Evolutionary conservation across 1,139 yeast genomes (phyloP).

Genomic region (Arxiozyma bovina): DNA sequence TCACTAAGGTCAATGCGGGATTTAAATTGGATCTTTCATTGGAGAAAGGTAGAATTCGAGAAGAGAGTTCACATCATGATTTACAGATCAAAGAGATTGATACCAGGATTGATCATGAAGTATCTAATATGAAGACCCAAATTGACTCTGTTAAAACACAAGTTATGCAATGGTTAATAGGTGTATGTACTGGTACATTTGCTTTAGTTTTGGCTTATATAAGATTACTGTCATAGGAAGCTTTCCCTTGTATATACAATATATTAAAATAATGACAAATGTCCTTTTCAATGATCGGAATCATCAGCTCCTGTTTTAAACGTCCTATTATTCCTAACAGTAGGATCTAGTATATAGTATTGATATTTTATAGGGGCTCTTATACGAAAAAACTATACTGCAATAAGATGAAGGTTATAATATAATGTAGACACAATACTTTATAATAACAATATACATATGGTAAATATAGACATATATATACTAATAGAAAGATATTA

Average conservation of each 20-base stretch:
- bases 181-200: slow-evolving; percentile 96
- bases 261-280: too few species aligned
- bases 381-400: too few species aligned
- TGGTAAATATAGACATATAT: background rate
- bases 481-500: too few species aligned
- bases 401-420: background rate
- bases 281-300: background rate
- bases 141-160: slow-evolving; percentile 91
- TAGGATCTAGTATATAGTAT: background rate
- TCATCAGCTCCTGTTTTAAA: background rate
- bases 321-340: too few species aligned
- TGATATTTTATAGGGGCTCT: background rate
- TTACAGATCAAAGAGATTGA: slow-evolving; percentile 90
- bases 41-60: slow-evolving; percentile 92
- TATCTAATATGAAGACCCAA: slow-evolving; percentile 88
- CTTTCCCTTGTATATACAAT: background rate
- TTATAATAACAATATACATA: too few species aligned
- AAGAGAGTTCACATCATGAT: slow-evolving; percentile 86
- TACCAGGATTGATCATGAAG: slow-evolving; percentile 90
- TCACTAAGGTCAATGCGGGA: slow-evolving; percentile 82
- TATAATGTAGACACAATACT: background rate
- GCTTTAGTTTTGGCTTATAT: slow-evolving; percentile 88
- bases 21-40: slow-evolving; percentile 83
- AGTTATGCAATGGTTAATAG: slow-evolving; percentile 95
- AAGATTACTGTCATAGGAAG: slow-evolving; percentile 57